Conservation (phyloP, 331 rosid genomes). For the Acacia concinna region DNA sequence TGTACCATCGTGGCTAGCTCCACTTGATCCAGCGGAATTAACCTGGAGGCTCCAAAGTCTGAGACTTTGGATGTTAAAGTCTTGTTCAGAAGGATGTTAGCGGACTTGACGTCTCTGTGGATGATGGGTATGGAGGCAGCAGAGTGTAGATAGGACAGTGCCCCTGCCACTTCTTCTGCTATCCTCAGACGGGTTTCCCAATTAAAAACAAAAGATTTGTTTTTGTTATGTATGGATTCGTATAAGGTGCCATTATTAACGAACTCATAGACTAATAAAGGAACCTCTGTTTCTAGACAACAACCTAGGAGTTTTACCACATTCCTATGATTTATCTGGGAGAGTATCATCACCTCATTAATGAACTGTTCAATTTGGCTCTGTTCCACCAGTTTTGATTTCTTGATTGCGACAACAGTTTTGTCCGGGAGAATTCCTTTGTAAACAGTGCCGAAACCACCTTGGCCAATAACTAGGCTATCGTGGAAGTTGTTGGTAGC, state of each 20-base stretch:
- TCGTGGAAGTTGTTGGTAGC: constrained; percentile 24
- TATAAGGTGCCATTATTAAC: constrained; percentile 35
- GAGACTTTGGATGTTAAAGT: constrained; percentile 27
- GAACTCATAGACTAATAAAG: constrained; percentile 37
- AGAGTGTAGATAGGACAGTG: constrained; percentile 34
- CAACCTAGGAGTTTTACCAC: constrained; percentile 42
- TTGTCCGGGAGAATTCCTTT: constrained; percentile 3
- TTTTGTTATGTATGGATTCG: constrained; percentile 29
- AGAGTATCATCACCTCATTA: constrained; percentile 34
- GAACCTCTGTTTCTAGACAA: constrained; percentile 37
- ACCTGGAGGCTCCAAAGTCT: constrained; percentile 41
- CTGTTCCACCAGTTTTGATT: constrained; percentile 20
- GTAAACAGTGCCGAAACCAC: constrained; percentile 20
- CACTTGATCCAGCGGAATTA: constrained; percentile 28
- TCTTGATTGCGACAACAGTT: constrained; percentile 14
- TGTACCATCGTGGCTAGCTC: constrained; percentile 38
- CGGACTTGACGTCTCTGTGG: constrained; percentile 38
- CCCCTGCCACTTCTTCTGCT: constrained; percentile 34
- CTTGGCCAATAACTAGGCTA: constrained; percentile 1
- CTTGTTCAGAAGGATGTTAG: constrained; percentile 37
- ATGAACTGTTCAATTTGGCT: constrained; percentile 39
- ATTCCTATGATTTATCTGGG: constrained; percentile 40
- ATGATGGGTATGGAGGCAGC: constrained; percentile 33
- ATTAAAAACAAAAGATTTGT: neutral
- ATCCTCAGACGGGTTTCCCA: constrained; percentile 33